phyloP scores from a whole-genome alignment of 176 grass and related monocot genomes.

The Tillandsia fasciculata region DNA sequence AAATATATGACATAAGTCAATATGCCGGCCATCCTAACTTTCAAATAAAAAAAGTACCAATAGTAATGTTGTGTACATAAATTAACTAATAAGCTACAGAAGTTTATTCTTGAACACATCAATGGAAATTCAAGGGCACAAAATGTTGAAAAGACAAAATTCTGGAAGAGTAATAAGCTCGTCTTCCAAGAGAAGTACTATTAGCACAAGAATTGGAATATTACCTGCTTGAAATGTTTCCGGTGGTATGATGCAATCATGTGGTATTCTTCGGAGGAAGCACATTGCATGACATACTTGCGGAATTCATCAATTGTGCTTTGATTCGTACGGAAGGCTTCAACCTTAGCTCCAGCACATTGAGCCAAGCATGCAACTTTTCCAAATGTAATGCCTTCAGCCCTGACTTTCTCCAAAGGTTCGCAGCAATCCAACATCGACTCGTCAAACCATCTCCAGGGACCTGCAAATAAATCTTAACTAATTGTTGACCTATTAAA shows the following conservation, averaged over 20 bases:
- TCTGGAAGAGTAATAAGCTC: neutral
- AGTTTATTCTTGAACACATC: neutral
- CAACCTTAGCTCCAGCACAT: conserved; percentile 69
- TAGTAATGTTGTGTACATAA: neutral
- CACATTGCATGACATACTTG: conserved; percentile 37
- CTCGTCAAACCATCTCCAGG: conserved; percentile 98
- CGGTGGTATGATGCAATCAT: conserved; percentile 67
- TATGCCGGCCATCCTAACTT: neutral
- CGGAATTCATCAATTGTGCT: conserved; percentile 55
- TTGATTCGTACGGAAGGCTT: conserved; percentile 46
- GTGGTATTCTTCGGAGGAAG: conserved; percentile 62
- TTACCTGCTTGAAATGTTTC: conserved; percentile 33
- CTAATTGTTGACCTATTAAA: neutral
- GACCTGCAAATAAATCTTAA: conserved; percentile 23
- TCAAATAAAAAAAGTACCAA: neutral
- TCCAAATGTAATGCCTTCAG: conserved; percentile 62
- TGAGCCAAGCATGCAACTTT: conserved; percentile 85
- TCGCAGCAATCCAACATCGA: conserved; percentile 98
- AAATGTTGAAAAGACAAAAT: neutral
- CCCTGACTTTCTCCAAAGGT: conserved; percentile 66
- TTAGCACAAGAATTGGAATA: too few species aligned
- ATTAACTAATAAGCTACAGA: neutral
- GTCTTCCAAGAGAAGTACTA: neutral
- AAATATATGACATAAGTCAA: conserved; percentile 2
- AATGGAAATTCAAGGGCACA: neutral